Conservation (phyloP, 306 rosid species). For the Cucumis cinereus region DNA sequence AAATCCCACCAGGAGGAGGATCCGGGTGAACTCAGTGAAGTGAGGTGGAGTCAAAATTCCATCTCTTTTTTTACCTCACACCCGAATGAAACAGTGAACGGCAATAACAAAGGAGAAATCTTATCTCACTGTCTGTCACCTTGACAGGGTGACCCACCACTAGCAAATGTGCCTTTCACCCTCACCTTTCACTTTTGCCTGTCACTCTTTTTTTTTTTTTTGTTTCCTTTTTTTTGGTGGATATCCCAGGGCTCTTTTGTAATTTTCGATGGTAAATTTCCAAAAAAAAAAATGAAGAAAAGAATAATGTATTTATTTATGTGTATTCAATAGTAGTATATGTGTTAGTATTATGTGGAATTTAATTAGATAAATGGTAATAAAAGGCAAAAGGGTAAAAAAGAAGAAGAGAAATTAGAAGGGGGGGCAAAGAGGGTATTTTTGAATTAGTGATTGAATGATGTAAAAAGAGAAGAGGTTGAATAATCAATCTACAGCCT, state of each 20-base stretch:
- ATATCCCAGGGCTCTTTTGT: constrained; percentile 46
- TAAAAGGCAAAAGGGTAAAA: not conserved
- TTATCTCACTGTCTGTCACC: constrained; percentile 40
- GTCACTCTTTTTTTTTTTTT: constrained; percentile 7
- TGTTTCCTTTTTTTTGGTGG: not conserved
- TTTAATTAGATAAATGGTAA: not conserved
- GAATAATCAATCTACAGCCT: not conserved
- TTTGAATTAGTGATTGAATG: not conserved
- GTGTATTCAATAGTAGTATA: not conserved
- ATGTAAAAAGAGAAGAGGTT: not conserved
- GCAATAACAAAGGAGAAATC: constrained; percentile 24
- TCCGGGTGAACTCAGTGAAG: not conserved
- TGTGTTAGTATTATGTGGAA: not conserved
- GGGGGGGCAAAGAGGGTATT: not conserved
- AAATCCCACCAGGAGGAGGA: no score
- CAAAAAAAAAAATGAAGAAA: not conserved
- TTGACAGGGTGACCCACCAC: constrained; percentile 42
- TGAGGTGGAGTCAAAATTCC: not conserved
- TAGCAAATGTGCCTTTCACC: not conserved
- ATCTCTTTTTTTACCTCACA: not conserved
- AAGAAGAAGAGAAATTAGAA: not conserved
- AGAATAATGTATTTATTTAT: not conserved
- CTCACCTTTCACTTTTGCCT: constrained; percentile 5
- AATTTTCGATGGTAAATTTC: constrained; percentile 10
- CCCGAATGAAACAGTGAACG: constrained; percentile 16